Base-by-base conservation (phyloP, 495 filamentous ascomycete species). In the Hypoxylon subgilvum region DNA sequence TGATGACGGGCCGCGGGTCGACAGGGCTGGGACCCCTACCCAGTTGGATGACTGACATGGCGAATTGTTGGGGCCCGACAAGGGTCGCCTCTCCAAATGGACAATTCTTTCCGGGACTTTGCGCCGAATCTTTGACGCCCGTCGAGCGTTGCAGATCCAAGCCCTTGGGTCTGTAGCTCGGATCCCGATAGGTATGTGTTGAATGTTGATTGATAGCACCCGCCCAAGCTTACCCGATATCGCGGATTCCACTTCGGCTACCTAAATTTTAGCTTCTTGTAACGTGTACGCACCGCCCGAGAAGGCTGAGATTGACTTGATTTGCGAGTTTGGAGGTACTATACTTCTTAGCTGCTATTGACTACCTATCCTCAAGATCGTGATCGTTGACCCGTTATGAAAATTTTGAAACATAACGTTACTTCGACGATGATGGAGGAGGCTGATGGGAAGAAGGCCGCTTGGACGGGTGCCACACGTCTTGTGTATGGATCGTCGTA, bases 61-160 rank as follows among this genome's bases (percentile, higher is more conserved):
- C 22, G 22, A 30, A 46, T 30, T 38, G 36, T 54, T 51, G 34
- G 54, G 25, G 41, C 38, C 21, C 23, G 39, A 8, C 54, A 53
- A 50, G 54, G 49, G 43, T 54, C 8, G 0, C 3, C 10, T 22
- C 45, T 45, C 53, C 44, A 58, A 64, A 58, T 49, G 44, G 36
- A 54, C 40, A 45, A 16, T 41, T 50, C 36, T 23, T 46, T 36
- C 61, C 61, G 61, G 49, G 3, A 48, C 17, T 30, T 32, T n/a
- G n/a, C 54, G 21, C 17, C 31, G 48, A 43, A 34, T 35, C 22
- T 41, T n/a, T n/a, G 34, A 54, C 32, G 38, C 18, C 36, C 34
- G 17, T 46, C 45, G 41, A 47, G 49, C 41, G 60, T 54, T 63
- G 53, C 49, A 64, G 54, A 64, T 58, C 61, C 61, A 23, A 54